Conservation (phyloP, 805 yeast species). For the Helenozyma baotianmanensis region DNA sequence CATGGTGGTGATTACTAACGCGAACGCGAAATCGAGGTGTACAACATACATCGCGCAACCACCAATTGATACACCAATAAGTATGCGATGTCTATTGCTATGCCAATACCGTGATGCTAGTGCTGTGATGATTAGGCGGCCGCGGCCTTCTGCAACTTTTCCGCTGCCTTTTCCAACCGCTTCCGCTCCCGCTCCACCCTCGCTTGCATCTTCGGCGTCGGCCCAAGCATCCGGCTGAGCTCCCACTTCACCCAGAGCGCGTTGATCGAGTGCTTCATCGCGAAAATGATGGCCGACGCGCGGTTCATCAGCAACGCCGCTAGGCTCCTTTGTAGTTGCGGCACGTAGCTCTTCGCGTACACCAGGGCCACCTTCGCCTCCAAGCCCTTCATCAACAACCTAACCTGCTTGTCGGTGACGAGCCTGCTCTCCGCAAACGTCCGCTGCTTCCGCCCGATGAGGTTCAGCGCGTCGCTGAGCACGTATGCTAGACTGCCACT, state of each 20-base stretch:
- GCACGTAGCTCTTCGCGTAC: too few species aligned
- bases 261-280: conserved; percentile 21
- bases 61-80: too few species aligned
- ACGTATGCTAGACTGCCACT: conserved; percentile 9
- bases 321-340: too few species aligned
- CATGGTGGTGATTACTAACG: too few species aligned
- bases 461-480: neutral
- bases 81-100: too few species aligned
- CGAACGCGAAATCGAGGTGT: too few species aligned
- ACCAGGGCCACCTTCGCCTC: conserved; percentile 1
- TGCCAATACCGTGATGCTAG: too few species aligned
- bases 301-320: conserved; percentile 7
- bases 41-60: too few species aligned
- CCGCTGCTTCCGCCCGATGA: neutral
- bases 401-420: conserved; percentile 12
- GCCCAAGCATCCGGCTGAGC: conserved; percentile 24
- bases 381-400: neutral
- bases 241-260: conserved; percentile 30
- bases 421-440: too few species aligned
- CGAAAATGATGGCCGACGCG: conserved; percentile 27
- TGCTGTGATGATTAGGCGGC: too few species aligned
- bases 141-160: too few species aligned
- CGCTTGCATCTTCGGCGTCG: conserved; percentile 4
- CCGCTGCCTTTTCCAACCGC: neutral
- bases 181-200: conserved; percentile 1